Base-by-base conservation (phyloP, 2,329 filamentous ascomycete genomes). In the Alternaria metachromatica region DNA sequence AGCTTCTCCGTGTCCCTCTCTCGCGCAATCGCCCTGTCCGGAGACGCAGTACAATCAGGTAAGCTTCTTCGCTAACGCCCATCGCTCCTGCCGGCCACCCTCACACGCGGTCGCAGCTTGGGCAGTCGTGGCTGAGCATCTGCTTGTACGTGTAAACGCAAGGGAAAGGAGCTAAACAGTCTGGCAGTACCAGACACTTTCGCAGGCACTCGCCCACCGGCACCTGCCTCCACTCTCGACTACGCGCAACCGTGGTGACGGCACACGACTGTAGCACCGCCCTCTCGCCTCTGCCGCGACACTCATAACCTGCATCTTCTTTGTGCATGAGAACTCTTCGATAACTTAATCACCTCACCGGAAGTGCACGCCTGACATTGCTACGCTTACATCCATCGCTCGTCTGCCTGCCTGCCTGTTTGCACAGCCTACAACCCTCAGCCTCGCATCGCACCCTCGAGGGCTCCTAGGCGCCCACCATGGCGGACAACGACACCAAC, bases 291-390 rank as follows among this genome's bases (percentile, higher is more conserved):
- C 58, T 44, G 65, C 65, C 55, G 53, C 46, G n/a, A 30, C 60
- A 9, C 28, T 55, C 55, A 60, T 63, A 51, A 54, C 37, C 49
- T 41, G 63, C 62, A 26, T 62, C 49, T 57, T 56, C 69, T 60
- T 57, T 64, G 58, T 62, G 68, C 66, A 78, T 77, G 74, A 69
- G 63, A 58, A 51, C 51, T 69, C 63, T 61, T 41, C 64, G 64
- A 53, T 72, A 69, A 60, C 43, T 55, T 53, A 41, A 33, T 54
- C 3, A 44, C 30, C 54, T 74, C 69, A 76, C 72, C 76, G 73
- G 73, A 71, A 74, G 55, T 62, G 71, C 71, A 70, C 63, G 72
- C 69, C 72, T 69, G 62, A 68, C 63, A 75, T 75, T 72, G 58
- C 70, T 75, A 68, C 68, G 51, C 56, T 56, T 68, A 67, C 67